Base-by-base conservation (phyloP, 2,329 filamentous ascomycete genomes). In the Emydomyces testavorans region DNA sequence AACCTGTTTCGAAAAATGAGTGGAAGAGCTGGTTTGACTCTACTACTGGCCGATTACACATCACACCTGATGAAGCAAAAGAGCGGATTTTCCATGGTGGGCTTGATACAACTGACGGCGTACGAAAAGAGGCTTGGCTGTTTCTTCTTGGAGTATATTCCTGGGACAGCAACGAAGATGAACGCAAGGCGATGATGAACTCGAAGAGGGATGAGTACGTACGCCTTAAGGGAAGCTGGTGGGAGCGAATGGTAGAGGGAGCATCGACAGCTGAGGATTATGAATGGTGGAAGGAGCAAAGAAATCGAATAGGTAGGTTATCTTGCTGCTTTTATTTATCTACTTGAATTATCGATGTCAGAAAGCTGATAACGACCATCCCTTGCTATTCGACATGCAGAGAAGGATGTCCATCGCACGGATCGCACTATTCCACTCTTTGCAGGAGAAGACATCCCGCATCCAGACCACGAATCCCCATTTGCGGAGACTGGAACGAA, bases 321-420 rank as follows among this genome's bases (percentile, higher is more conserved):
- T 26, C 23, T 21, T 34, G 4, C 16, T 37, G 20, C 23, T n/a
- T 11, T 35, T 2, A 11, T 20, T 20, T n/a, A 8, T 6, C 31
- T 21, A 23, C 16, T 11, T 10, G 23, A 23, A 36, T 31, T 13
- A 3, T 2, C 15, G 20, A 15, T 15, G 21, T 18, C 5, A 29
- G 39, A 47, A 47, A 44, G 43, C 62, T 67, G 56, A 67, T 55
- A 49, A 50, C 65, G 67, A 70, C 71, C 71, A 74, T 74, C 69
- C 58, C 68, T 71, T 69, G 74, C 73, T 65, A 68, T 75, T 49
- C 65, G 62, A 53, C 62, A 67, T 67, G 63, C 73, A 95, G 92
- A 98, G 66, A 98, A 98, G 69, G 92, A 98, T 61, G 93, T 98
- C 15, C 93, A 98, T 65, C 82, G 92, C 58, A 98, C 92, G 54